These are phyloP conservation scores for Lentinula novae-zelandiae DNA, from an alignment of 1,284 basidiomycete genomes.

Conservation along the genomic window DNA sequence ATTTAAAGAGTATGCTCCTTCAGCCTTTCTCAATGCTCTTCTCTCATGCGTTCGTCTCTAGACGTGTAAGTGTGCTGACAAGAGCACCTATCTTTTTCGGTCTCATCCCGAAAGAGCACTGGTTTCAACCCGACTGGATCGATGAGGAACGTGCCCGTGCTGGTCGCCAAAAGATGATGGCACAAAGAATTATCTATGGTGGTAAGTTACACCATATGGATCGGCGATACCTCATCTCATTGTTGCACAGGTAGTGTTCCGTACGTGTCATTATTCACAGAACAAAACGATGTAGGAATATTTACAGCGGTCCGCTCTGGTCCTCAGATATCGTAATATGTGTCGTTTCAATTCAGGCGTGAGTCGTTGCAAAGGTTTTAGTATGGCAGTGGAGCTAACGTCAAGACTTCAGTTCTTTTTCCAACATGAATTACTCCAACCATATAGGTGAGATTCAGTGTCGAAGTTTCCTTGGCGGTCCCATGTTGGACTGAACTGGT, in stretches of 20 bases:
- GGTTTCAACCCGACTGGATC: conserved; percentile 82
- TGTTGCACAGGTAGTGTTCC: conserved; percentile 42
- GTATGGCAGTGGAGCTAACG: conserved; percentile 5
- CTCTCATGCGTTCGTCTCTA: conserved; percentile 21
- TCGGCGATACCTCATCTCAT: conserved; percentile 4
- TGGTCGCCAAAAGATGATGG: conserved; percentile 56
- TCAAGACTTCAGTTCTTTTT: conserved; percentile 64
- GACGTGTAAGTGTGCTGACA: conserved; percentile 52
- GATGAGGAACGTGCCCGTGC: conserved; percentile 67
- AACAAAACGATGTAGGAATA: not conserved
- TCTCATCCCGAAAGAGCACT: conserved; percentile 66
- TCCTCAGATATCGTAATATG: conserved; percentile 64
- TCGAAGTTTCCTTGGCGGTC: not conserved
- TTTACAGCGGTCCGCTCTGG: conserved; percentile 3
- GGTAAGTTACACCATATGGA: conserved; percentile 30
- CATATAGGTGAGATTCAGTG: conserved; percentile 42
- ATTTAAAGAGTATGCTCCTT: conserved; percentile 51
- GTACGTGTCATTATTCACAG: conserved; percentile 30
- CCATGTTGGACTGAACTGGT: not conserved
- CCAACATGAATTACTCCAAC: conserved; percentile 65
- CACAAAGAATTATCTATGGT: conserved; percentile 69
- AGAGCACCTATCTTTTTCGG: conserved; percentile 64
- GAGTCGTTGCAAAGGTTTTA: conserved; percentile 24
- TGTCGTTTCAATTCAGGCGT: conserved; percentile 85
- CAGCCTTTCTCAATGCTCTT: not conserved